Conservation (phyloP, 139 green algal species). For the Chlamydomonas sphaeroides region DNA sequence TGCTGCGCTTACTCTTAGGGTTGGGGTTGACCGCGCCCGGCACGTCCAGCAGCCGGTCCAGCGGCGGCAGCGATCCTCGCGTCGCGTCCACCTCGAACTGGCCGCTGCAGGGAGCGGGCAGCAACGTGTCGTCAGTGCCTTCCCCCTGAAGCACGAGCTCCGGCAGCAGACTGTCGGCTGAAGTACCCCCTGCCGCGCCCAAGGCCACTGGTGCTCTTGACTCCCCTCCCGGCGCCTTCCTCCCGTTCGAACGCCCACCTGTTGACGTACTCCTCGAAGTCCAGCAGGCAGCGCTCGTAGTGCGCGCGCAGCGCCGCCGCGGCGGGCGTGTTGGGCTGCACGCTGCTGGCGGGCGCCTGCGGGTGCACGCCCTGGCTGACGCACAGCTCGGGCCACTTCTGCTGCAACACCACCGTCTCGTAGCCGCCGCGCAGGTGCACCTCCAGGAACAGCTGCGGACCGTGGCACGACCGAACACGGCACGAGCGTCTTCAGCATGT, state of each 20-base stretch:
- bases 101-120: neutral
- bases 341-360: constrained; percentile 62
- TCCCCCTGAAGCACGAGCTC: too few species aligned
- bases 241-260: constrained; percentile 4
- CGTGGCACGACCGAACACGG: too few species aligned
- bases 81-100: constrained; percentile 13
- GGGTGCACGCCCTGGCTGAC: constrained; percentile 68
- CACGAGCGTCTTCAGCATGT: too few species aligned
- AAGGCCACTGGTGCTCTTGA: too few species aligned
- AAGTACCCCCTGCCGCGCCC: too few species aligned
- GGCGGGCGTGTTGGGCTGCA: constrained; percentile 34
- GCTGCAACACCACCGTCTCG: constrained; percentile 68
- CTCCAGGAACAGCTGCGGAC: constrained; percentile 72
- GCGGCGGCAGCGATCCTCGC: neutral
- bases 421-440: constrained; percentile 80
- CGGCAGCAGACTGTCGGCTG: too few species aligned
- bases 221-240: too few species aligned
- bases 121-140: too few species aligned
- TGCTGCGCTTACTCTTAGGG: too few species aligned
- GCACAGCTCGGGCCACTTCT: constrained; percentile 83
- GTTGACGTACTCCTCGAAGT: constrained; percentile 83
- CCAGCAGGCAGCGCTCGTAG: constrained; percentile 83
- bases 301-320: constrained; percentile 79
- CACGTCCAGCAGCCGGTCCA: constrained; percentile 9
- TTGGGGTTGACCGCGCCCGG: neutral